These are phyloP conservation scores for Diaporthe sp. DNA, from an alignment of 2,329 filamentous ascomycete species.

Conservation along the genomic window DNA sequence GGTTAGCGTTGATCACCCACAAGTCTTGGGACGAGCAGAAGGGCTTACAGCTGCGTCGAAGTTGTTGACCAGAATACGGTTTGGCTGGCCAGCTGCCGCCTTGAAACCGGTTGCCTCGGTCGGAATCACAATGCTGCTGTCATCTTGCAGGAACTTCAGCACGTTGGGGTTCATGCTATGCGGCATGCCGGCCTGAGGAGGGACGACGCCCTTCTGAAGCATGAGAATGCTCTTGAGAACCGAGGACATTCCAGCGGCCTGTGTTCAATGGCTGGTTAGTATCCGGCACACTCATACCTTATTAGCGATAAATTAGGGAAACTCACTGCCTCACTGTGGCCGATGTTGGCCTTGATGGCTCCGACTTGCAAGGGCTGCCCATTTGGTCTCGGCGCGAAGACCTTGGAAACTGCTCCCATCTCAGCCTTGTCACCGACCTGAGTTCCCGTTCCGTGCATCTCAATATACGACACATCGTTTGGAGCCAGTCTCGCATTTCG, in stretches of 20 bases:
- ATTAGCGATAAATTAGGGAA: neutral
- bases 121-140: constrained; percentile 62
- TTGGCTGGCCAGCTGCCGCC: constrained; percentile 55
- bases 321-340: constrained; percentile 62
- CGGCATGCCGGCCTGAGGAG: constrained; percentile 73
- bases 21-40: neutral
- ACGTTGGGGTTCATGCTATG: constrained; percentile 67
- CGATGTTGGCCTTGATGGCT: constrained; percentile 69
- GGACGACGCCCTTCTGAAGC: constrained; percentile 68
- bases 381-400: constrained; percentile 28
- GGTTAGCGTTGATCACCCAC: neutral
- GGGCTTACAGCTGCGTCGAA: constrained; percentile 65
- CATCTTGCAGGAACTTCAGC: constrained; percentile 54
- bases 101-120: constrained; percentile 58
- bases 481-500: constrained; percentile 43
- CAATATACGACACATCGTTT: constrained; percentile 47
- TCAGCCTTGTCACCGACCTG: constrained; percentile 53
- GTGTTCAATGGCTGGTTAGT: neutral
- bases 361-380: constrained; percentile 64
- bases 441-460: constrained; percentile 60
- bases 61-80: constrained; percentile 68
- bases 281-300: neutral
- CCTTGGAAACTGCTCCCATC: constrained; percentile 37
- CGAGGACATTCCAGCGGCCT: constrained; percentile 64
- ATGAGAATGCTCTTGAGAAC: constrained; percentile 71